A percentile compares a stretch with the other conserved stretches of the same genome.
phyloP scores from a whole-genome alignment of 352 stramenopile genomes.

The Globisporangium paroecandrum region DNA sequence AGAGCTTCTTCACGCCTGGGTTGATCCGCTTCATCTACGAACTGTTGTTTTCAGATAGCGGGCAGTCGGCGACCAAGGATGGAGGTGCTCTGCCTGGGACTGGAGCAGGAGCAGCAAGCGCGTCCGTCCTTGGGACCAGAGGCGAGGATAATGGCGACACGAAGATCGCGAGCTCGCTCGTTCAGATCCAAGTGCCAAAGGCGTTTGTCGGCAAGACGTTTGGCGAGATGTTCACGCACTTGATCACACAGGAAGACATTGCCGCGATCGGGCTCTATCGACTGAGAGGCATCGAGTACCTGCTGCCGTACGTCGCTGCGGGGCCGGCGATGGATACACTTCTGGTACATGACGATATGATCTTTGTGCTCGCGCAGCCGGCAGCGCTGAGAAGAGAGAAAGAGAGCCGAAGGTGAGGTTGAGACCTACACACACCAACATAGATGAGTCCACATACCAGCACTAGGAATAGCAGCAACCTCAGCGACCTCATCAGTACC shows the following conservation, averaged over 20 bases:
- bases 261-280: conserved; percentile 56
- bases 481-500: background rate
- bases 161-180: conserved; percentile 39
- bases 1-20: conserved; percentile 64
- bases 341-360: conserved; percentile 43
- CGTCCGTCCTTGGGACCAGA: background rate
- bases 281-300: conserved; percentile 28
- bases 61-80: conserved; percentile 16
- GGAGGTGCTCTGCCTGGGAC: background rate
- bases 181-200: conserved; percentile 47
- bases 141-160: background rate
- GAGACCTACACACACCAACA: background rate
- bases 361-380: conserved; percentile 61
- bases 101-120: background rate
- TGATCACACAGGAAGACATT: conserved; percentile 40
- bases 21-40: conserved; percentile 61
- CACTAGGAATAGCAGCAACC: background rate
- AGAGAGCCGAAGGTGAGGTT: conserved; percentile 14
- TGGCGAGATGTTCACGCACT: conserved; percentile 47
- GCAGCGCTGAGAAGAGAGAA: conserved; percentile 22
- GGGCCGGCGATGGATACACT: conserved; percentile 43
- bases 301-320: conserved; percentile 53
- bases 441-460: background rate
- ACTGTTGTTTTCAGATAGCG: conserved; percentile 63
- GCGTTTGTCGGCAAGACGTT: conserved; percentile 44